These are phyloP conservation scores for Lomentospora prolificans DNA, from an alignment of 2,329 filamentous ascomycete species.

Conservation along the genomic window DNA sequence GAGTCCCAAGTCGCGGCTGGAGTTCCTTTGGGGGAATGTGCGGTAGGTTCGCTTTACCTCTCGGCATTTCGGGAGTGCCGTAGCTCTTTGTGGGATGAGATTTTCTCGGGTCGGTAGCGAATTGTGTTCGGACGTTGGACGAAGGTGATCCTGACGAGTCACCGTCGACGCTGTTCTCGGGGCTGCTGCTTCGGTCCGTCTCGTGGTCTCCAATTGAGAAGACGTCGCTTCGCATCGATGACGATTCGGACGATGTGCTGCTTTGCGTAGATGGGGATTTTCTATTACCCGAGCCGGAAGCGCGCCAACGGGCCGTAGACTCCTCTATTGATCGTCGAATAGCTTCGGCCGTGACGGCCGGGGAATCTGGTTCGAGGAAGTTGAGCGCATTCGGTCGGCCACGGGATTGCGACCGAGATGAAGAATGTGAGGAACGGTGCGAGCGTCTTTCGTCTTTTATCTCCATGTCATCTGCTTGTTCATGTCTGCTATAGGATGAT, in stretches of 20 bases:
- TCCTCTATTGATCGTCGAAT: constrained; percentile 22
- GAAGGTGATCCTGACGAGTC: not conserved
- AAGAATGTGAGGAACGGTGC: not conserved
- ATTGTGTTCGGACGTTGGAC: not conserved
- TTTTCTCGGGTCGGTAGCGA: not conserved
- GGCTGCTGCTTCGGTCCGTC: constrained; percentile 34
- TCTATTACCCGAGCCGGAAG: constrained; percentile 13
- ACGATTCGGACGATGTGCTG: constrained; percentile 36
- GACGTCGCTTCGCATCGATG: constrained; percentile 38
- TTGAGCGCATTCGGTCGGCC: constrained; percentile 30
- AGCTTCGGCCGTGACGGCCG: constrained; percentile 28
- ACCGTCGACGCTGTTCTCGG: constrained; percentile 28
- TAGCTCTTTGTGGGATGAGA: constrained; percentile 15
- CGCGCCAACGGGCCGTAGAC: constrained; percentile 17
- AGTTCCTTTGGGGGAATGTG: constrained; percentile 25
- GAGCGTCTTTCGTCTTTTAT: not conserved
- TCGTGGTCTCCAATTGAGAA: constrained; percentile 27
- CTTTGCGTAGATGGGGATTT: constrained; percentile 22
- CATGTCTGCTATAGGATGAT: constrained; percentile 15
- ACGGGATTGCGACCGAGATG: not conserved
- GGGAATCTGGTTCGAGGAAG: constrained; percentile 50
- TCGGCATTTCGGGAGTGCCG: constrained; percentile 32
- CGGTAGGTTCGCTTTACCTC: constrained; percentile 26
- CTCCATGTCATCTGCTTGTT: not conserved
- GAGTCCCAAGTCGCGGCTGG: constrained; percentile 19